Conservation (phyloP, 768 basidiomycete species). For the Strobilomyces echinocephalus region DNA sequence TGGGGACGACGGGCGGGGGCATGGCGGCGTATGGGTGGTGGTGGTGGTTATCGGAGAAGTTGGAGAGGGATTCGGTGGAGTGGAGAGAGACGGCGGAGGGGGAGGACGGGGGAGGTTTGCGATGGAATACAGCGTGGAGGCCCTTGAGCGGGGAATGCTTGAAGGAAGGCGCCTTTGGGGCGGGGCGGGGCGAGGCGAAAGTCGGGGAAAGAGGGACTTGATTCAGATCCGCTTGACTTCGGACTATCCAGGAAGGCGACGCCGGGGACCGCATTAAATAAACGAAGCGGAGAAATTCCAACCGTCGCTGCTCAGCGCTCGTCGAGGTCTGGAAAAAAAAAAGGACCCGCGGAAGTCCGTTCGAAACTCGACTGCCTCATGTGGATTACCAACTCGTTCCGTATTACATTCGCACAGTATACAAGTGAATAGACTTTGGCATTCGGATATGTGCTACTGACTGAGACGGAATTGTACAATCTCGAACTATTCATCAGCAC, state of each 20-base stretch:
- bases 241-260: constrained; percentile 35
- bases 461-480: no score
- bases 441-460: no score
- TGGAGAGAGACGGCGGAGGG: constrained; percentile 49
- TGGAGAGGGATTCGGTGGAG: constrained; percentile 40
- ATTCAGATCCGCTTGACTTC: constrained; percentile 28
- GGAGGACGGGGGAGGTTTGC: constrained; percentile 38
- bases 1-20: constrained; percentile 66
- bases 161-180: constrained; percentile 26
- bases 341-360: no score
- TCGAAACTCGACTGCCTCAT: no score
- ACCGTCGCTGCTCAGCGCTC: no score
- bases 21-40: constrained; percentile 56
- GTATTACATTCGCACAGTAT: no score
- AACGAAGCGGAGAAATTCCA: not conserved
- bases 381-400: no score
- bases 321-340: not conserved
- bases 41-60: constrained; percentile 32
- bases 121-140: constrained; percentile 52
- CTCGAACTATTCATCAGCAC: no score
- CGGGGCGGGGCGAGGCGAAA: constrained; percentile 35
- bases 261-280: constrained; percentile 31
- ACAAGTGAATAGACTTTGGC: no score
- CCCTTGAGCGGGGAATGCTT: constrained; percentile 34
- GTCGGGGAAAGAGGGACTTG: constrained; percentile 42